Percentiles rank a stretch among this genome's conserved stretches.
Conservation (phyloP, 164 flowering plant species). For the Magnolia changhungtana region DNA sequence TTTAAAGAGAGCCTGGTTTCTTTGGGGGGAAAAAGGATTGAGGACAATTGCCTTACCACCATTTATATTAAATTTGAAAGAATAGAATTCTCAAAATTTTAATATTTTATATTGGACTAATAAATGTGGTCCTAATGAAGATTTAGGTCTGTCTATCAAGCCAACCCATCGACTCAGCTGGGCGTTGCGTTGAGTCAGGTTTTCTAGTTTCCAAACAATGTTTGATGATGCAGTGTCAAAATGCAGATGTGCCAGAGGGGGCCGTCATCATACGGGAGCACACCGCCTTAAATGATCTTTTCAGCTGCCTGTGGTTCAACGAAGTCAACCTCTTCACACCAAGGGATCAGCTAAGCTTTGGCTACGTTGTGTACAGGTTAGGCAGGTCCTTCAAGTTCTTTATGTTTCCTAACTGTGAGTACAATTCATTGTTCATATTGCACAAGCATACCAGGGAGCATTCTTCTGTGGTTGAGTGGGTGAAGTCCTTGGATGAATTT, state of each 20-base stretch:
- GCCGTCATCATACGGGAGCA: slow-evolving; percentile 91
- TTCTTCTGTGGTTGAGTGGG: slow-evolving; percentile 90
- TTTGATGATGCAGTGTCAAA: not conserved
- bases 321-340: slow-evolving; percentile 97
- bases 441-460: slow-evolving; percentile 91
- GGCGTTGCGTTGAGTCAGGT: not conserved
- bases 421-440: slow-evolving; percentile 73
- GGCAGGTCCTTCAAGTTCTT: slow-evolving; percentile 58
- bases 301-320: slow-evolving; percentile 97
- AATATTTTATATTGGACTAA: too few relatives aligned
- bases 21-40: too few relatives aligned
- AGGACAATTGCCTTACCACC: too few relatives aligned
- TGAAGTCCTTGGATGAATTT: slow-evolving; percentile 56
- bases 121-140: too few relatives aligned
- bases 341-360: slow-evolving; percentile 96
- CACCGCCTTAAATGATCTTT: slow-evolving; percentile 70
- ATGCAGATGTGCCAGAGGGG: slow-evolving; percentile 98
- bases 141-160: not conserved
- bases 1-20: too few relatives aligned
- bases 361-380: slow-evolving; percentile 84
- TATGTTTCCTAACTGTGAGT: slow-evolving; percentile 98
- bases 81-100: too few relatives aligned
- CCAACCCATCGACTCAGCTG: not conserved
- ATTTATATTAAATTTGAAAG: too few relatives aligned
- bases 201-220: not conserved